These are phyloP conservation scores for Cutaneotrichosporon arboriforme DNA, from an alignment of 1,284 basidiomycete species.

Conservation along the genomic window DNA sequence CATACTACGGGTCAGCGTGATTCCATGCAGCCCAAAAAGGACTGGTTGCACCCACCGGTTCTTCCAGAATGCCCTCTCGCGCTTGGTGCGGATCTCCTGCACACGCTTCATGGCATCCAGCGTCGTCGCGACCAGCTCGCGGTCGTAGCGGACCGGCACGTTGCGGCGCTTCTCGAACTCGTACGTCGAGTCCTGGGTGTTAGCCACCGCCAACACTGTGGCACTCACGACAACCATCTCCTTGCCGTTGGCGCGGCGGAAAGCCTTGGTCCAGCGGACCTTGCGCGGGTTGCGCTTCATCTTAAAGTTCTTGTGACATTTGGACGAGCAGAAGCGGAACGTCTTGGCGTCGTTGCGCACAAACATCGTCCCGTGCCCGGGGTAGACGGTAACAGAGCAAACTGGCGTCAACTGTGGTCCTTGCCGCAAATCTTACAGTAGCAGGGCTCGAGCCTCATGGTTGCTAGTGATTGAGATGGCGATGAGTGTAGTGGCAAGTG, in stretches of 20 bases:
- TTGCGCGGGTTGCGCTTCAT: conserved; percentile 99
- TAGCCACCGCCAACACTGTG: conserved; percentile 1
- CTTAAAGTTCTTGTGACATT: conserved; percentile 99
- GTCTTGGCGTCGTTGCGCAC: conserved; percentile 95
- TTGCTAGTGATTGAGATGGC: not conserved
- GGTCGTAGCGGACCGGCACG: conserved; percentile 94
- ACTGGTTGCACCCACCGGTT: conserved; percentile 56
- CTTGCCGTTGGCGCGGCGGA: conserved; percentile 97
- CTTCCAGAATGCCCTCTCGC: conserved; percentile 97
- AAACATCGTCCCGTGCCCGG: conserved; percentile 90
- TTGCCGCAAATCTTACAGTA: not conserved
- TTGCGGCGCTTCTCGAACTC: conserved; percentile 99
- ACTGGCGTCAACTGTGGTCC: not conserved
- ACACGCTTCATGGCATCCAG: conserved; percentile 95
- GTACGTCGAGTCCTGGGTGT: conserved; percentile 82
- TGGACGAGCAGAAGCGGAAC: conserved; percentile 93
- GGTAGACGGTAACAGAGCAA: conserved; percentile 91
- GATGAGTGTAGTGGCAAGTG: not conserved
- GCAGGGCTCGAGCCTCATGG: conserved; percentile 3
- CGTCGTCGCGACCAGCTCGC: conserved; percentile 89
- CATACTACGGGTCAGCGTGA: conserved; percentile 58
- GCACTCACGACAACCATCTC: conserved; percentile 93
- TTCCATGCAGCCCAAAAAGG: no score
- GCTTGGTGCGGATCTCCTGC: conserved; percentile 81
- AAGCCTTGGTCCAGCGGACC: conserved; percentile 99